Evolutionary conservation across 106 monocot genomes (phyloP), one percentile per base, ranked within the genome.

Genomic region (Ottelia alismoides): DNA sequence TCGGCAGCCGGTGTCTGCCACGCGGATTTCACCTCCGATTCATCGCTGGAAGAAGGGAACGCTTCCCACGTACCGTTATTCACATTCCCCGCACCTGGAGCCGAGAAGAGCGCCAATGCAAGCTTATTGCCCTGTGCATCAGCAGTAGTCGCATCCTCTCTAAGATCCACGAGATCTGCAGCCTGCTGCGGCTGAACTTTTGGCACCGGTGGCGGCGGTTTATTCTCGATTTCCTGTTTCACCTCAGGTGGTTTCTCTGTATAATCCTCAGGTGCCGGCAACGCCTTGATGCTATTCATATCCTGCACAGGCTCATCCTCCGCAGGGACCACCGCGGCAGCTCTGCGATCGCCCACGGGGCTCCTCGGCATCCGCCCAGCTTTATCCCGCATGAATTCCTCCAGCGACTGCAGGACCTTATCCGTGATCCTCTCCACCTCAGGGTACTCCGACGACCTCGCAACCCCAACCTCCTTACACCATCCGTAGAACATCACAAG

Each of bases 1-100:
- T 84, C 88, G 3, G 75, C 84, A 0, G 81, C 84, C 6, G 94
- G 88, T 5, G 62, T 84, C 57, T 84, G 76, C 88, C 88, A 94
- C 25, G 84, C 84, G n/a, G 88, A 94, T 0, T 80, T 81, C 32
- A 72, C 76, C 23, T 62, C 65, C 18, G 27, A 17, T 2, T 48
- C 64, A 10, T 30, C 62, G 10, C 14, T 49, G 3, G 49, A 31
- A 2, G 73, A 73, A 21, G 72, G 54, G 55, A 84, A 91, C 11
- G 84, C 61, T 52, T 84, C 84, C 90, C 81, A 74, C 7, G 55
- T 51, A 17, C 69, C 70, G 55, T 57, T 69, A 11, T 32, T 45
- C 27, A 52, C 20, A 12, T 27, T 1, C 11, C 12, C 12, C 24
- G 47, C 1, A 22, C 46, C 21, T 0, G 14, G 20, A 12, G 26